Conservation (phyloP, 2,329 filamentous ascomycete species). For the Botrytis aclada region DNA sequence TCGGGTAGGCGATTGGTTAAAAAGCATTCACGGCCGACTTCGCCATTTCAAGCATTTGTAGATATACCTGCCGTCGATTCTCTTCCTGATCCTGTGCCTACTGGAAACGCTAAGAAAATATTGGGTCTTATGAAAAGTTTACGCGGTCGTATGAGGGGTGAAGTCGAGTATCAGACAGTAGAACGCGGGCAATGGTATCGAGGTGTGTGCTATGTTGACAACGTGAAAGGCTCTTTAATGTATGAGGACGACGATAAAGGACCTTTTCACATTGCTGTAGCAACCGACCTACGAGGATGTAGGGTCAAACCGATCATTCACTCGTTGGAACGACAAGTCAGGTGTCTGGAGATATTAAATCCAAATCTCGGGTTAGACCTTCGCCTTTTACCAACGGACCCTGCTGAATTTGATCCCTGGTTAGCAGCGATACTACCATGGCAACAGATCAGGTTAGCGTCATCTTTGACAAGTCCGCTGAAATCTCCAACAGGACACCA, state of each 20-base stretch:
- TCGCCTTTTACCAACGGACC: conserved; percentile 60
- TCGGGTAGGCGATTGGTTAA: conserved; percentile 51
- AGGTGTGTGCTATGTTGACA: conserved; percentile 76
- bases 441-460: conserved; percentile 65
- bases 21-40: conserved; percentile 53
- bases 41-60: conserved; percentile 45
- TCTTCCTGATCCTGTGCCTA: conserved; percentile 56
- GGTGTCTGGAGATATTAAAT: conserved; percentile 54
- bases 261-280: conserved; percentile 61
- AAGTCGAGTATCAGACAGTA: conserved; percentile 67
- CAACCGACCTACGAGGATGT: conserved; percentile 74
- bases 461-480: conserved; percentile 26
- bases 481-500: conserved; percentile 21
- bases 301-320: conserved; percentile 58
- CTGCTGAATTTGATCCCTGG: conserved; percentile 73
- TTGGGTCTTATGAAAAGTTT: conserved; percentile 73
- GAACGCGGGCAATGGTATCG: conserved; percentile 61
- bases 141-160: conserved; percentile 76
- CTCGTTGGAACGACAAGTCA: conserved; percentile 42
- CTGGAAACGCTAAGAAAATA: conserved; percentile 68
- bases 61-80: conserved; percentile 59
- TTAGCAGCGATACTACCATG: conserved; percentile 77
- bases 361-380: conserved; percentile 57
- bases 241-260: conserved; percentile 68
- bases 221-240: conserved; percentile 70